phyloP scores from a whole-genome alignment of 1,139 yeast genomes.

The Kurtzmaniella quercitrusa region DNA sequence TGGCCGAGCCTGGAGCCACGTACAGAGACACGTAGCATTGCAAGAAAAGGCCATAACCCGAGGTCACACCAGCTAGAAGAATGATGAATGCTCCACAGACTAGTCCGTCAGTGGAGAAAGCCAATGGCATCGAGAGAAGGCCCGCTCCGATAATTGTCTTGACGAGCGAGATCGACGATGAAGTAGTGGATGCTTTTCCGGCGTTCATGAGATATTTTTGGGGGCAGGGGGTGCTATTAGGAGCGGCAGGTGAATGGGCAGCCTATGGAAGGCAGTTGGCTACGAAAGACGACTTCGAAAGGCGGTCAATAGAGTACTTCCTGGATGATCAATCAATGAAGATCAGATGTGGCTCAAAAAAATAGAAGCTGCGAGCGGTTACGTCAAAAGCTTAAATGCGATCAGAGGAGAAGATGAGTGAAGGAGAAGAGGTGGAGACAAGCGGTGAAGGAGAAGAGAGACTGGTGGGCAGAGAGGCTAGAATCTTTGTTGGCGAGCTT shows the following conservation, averaged over 20 bases:
- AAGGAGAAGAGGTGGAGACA: too few species aligned
- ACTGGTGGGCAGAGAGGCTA: too few species aligned
- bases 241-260: not conserved
- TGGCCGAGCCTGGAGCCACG: conserved; percentile 70
- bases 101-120: conserved; percentile 82
- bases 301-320: too few species aligned
- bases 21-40: conserved; percentile 72
- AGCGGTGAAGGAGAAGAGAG: too few species aligned
- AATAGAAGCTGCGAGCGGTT: not conserved
- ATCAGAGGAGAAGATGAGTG: not conserved
- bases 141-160: conserved; percentile 90
- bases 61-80: conserved; percentile 68
- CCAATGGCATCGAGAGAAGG: conserved; percentile 85
- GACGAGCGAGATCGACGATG: conserved; percentile 56
- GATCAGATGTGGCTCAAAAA: not conserved
- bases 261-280: too few species aligned
- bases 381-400: not conserved
- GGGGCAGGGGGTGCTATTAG: not conserved
- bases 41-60: conserved; percentile 75
- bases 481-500: too few species aligned
- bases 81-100: conserved; percentile 63
- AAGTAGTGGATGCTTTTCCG: conserved; percentile 27
- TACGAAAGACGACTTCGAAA: too few species aligned
- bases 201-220: not conserved
- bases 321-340: too few species aligned